phyloP scores from a whole-genome alignment of 257 asterid species.

The Gynochthodes officinalis region DNA sequence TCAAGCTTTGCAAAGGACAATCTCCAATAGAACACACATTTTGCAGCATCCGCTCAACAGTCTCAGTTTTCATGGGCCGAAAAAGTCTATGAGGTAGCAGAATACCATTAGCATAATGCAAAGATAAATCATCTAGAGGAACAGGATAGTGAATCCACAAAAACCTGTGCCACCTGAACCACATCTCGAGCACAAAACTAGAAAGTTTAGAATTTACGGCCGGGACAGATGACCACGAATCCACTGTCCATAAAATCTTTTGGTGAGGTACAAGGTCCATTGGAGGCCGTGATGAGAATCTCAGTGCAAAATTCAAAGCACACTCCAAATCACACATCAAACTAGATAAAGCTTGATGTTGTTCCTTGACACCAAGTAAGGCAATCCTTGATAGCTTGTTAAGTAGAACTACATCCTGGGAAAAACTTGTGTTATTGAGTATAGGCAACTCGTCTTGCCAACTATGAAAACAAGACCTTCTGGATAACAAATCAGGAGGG shows the following conservation, averaged over 20 bases:
- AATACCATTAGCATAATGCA: slow-evolving; percentile 31
- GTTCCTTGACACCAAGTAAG: slow-evolving; percentile 47
- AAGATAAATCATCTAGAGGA: slow-evolving; percentile 35
- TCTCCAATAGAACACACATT: slow-evolving; percentile 48
- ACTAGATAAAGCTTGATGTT: slow-evolving; percentile 38
- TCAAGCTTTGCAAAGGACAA: slow-evolving; percentile 52
- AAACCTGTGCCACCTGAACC: slow-evolving; percentile 84
- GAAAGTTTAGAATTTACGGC: slow-evolving; percentile 52
- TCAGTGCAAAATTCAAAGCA: slow-evolving; percentile 51
- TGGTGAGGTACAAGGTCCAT: slow-evolving; percentile 75
- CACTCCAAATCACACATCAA: slow-evolving; percentile 42
- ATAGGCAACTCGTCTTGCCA: slow-evolving; percentile 65
- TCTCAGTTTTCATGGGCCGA: slow-evolving; percentile 51
- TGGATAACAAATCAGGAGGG: slow-evolving; percentile 48
- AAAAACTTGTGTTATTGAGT: slow-evolving; percentile 65
- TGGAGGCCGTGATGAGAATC: slow-evolving; percentile 70
- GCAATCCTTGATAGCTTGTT: slow-evolving; percentile 46
- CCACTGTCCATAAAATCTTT: slow-evolving; percentile 72
- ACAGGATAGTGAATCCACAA: slow-evolving; percentile 63
- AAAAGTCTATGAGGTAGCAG: slow-evolving; percentile 62
- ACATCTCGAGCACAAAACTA: slow-evolving; percentile 68
- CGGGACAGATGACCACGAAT: slow-evolving; percentile 56
- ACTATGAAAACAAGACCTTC: slow-evolving; percentile 44
- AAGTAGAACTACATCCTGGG: slow-evolving; percentile 63
- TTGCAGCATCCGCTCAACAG: slow-evolving; percentile 52